phyloP scores from a whole-genome alignment of 768 basidiomycete genomes.

The Amanita fuliginea region DNA sequence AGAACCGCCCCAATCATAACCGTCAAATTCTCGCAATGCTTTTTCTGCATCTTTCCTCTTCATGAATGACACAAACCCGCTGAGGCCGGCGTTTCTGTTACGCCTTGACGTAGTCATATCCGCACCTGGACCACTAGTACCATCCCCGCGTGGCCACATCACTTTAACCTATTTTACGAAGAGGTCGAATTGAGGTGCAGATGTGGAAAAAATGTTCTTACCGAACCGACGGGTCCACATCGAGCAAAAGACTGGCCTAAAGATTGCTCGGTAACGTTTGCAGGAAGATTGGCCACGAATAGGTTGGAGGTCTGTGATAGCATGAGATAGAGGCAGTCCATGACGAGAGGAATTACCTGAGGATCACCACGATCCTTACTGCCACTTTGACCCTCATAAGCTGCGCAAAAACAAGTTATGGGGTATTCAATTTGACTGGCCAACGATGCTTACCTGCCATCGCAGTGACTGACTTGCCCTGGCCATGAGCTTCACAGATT shows the following conservation, averaged over 20 bases:
- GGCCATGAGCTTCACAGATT: constrained; percentile 33
- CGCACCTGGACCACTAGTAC: constrained; percentile 51
- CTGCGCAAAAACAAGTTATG: constrained; percentile 20
- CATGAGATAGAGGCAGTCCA: neutral
- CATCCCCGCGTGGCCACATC: constrained; percentile 96
- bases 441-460: constrained; percentile 57
- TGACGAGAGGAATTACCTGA: constrained; percentile 37
- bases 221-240: constrained; percentile 87
- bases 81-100: constrained; percentile 65
- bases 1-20: constrained; percentile 90
- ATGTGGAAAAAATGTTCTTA: constrained; percentile 24
- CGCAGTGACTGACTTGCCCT: constrained; percentile 75
- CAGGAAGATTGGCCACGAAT: constrained; percentile 90
- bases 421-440: neutral
- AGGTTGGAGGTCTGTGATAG: constrained; percentile 75
- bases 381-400: constrained; percentile 86
- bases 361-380: constrained; percentile 85
- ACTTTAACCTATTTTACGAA: constrained; percentile 62
- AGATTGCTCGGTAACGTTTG: constrained; percentile 74
- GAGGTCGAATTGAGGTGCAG: neutral
- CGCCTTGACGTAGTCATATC: constrained; percentile 68
- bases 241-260: constrained; percentile 89
- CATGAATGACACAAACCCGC: constrained; percentile 97
- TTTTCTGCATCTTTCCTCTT: constrained; percentile 82
- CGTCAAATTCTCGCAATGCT: constrained; percentile 84